phyloP scores from a whole-genome alignment of 805 yeast genomes.

The Schizosaccharomyces cryophilus region DNA sequence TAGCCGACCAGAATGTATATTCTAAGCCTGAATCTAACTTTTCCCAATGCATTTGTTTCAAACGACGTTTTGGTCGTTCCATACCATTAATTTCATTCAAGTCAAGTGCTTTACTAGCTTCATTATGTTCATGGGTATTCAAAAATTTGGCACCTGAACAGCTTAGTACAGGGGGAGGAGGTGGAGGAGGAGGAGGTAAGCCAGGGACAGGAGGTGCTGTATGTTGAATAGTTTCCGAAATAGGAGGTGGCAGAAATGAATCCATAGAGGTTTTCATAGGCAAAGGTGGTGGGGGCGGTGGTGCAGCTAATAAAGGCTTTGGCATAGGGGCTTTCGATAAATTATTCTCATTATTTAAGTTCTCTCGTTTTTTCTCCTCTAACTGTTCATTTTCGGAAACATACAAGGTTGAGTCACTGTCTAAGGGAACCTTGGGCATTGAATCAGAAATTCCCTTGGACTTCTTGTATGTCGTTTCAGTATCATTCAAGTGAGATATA shows the following conservation, averaged over 20 bases:
- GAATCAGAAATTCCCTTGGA: too few relatives aligned
- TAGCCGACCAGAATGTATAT: slow-evolving; percentile 58
- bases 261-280: not conserved
- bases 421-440: too few relatives aligned
- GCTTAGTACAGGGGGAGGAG: slow-evolving; percentile 11
- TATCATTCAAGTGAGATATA: too few relatives aligned
- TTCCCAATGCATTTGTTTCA: slow-evolving; percentile 95
- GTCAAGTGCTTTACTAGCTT: not conserved
- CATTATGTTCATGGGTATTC: not conserved
- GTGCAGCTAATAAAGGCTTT: not conserved
- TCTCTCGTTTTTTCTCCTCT: too few relatives aligned
- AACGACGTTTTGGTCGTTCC: slow-evolving; percentile 22
- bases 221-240: not conserved
- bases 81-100: not conserved
- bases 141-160: slow-evolving; percentile 8
- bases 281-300: slow-evolving; percentile 7
- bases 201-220: slow-evolving; percentile 14
- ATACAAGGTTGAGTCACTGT: too few relatives aligned
- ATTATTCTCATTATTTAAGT: too few relatives aligned
- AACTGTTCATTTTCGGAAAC: too few relatives aligned
- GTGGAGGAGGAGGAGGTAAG: slow-evolving; percentile 14
- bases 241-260: too few relatives aligned
- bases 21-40: slow-evolving; percentile 53
- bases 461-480: too few relatives aligned
- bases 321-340: too few relatives aligned